Conservation (phyloP, 371 early-diverging fungal genomes). For the Conidiobolus coronatus region DNA sequence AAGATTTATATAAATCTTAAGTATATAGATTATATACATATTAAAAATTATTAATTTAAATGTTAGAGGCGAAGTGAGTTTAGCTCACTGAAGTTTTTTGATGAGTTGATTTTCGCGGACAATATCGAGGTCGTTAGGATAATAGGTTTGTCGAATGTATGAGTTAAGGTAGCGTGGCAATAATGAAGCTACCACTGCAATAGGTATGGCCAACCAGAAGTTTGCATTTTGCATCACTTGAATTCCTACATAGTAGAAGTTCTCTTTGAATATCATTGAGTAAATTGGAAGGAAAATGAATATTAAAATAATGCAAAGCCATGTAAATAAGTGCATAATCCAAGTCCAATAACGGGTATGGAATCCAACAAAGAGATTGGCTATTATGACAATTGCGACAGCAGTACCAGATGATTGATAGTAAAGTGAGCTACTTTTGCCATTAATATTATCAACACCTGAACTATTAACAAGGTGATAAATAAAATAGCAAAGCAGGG, state of each 20-base stretch:
- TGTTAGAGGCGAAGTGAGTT: too few species aligned
- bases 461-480: constrained; percentile 27
- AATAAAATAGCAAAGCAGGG: constrained; percentile 33
- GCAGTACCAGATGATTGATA: too few species aligned
- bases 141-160: constrained; percentile 33
- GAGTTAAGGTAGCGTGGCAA: constrained; percentile 32
- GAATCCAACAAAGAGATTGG: constrained; percentile 44
- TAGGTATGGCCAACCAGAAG: constrained; percentile 45
- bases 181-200: constrained; percentile 29
- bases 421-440: too few species aligned
- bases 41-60: not conserved
- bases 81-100: constrained; percentile 8
- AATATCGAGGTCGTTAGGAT: constrained; percentile 43
- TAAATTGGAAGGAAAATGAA: constrained; percentile 32
- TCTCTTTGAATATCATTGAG: constrained; percentile 18
- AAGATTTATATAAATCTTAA: not conserved
- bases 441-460: too few species aligned
- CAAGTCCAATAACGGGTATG: constrained; percentile 57
- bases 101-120: constrained; percentile 27
- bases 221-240: constrained; percentile 25
- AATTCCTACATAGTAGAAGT: constrained; percentile 31
- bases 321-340: constrained; percentile 19
- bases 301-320: constrained; percentile 17
- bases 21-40: not conserved
- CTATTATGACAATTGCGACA: constrained; percentile 35